These are phyloP conservation scores for Incumbomyces delicatus DNA, from an alignment of 2,329 filamentous ascomycete species.

Conservation along the genomic window DNA sequence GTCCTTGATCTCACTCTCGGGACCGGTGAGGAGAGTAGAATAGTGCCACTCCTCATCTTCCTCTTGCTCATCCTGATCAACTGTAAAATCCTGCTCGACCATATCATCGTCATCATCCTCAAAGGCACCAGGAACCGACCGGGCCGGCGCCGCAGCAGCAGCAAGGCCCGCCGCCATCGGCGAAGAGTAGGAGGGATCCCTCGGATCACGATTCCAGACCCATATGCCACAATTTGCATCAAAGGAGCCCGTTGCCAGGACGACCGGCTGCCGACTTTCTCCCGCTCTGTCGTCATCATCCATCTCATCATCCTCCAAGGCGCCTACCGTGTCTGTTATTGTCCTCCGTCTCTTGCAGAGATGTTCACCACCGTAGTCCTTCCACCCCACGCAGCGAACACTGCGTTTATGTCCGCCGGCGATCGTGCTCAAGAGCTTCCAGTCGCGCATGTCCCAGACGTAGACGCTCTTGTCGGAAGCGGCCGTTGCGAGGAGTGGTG, in stretches of 20 bases:
- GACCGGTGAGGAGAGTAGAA: constrained; percentile 82
- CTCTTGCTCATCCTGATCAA: constrained; percentile 37
- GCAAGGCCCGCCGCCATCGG: background rate
- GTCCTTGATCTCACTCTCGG: constrained; percentile 89
- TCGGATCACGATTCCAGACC: constrained; percentile 33
- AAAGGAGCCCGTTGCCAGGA: constrained; percentile 86
- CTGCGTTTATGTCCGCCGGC: constrained; percentile 84
- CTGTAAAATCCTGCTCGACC: constrained; percentile 8
- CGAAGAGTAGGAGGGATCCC: background rate
- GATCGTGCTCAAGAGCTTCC: constrained; percentile 68
- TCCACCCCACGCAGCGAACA: constrained; percentile 81
- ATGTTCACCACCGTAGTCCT: constrained; percentile 34
- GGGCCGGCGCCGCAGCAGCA: background rate
- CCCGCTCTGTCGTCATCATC: constrained; percentile 15
- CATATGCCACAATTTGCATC: constrained; percentile 83
- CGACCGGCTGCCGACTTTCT: constrained; percentile 52
- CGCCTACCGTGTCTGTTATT: no score
- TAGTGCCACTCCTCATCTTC: constrained; percentile 84
- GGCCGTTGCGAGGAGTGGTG: constrained; percentile 80
- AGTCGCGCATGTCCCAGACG: constrained; percentile 75
- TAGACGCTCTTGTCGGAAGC: constrained; percentile 79
- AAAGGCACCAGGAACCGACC: constrained; percentile 4
- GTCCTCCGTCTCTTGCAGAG: no score
- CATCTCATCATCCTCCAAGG: no score
- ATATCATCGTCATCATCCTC: constrained; percentile 34